These are phyloP conservation scores for Phalaenopsis hybrid DNA, from an alignment of 116 monocot species.

Conservation along the genomic window DNA sequence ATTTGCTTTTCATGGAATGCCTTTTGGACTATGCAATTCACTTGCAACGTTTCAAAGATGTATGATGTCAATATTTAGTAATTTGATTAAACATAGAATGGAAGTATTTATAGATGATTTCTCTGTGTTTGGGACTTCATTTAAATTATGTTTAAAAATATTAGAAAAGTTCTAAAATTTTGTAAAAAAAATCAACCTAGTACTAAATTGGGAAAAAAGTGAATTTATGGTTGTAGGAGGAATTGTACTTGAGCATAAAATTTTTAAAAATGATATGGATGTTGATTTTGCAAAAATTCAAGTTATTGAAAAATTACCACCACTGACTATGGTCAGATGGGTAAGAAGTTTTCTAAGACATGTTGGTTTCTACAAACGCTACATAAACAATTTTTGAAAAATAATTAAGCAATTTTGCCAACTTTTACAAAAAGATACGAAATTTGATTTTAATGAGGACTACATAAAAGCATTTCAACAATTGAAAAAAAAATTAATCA, in stretches of 20 bases:
- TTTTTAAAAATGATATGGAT: background rate
- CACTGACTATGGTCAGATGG: background rate
- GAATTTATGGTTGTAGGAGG: background rate
- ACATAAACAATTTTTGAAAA: background rate
- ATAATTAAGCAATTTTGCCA: background rate
- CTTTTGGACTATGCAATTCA: background rate
- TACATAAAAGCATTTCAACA: background rate
- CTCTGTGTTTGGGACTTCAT: background rate
- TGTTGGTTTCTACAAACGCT: background rate
- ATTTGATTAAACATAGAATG: no score
- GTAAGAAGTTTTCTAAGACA: background rate
- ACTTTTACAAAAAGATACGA: background rate
- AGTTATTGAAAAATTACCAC: background rate
- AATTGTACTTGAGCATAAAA: background rate
- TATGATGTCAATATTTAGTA: background rate
- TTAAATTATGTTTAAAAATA: background rate
- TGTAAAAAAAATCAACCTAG: background rate
- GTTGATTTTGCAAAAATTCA: background rate
- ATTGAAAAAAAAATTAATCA: background rate
- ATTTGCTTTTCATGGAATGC: background rate
- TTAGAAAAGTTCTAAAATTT: background rate
- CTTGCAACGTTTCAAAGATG: background rate
- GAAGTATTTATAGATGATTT: background rate
- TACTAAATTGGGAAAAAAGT: background rate
- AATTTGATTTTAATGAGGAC: background rate